Percentiles rank a stretch among this genome's conserved stretches.
Conservation (phyloP, 2,329 filamentous ascomycete genomes). For the Exophiala sp. region DNA sequence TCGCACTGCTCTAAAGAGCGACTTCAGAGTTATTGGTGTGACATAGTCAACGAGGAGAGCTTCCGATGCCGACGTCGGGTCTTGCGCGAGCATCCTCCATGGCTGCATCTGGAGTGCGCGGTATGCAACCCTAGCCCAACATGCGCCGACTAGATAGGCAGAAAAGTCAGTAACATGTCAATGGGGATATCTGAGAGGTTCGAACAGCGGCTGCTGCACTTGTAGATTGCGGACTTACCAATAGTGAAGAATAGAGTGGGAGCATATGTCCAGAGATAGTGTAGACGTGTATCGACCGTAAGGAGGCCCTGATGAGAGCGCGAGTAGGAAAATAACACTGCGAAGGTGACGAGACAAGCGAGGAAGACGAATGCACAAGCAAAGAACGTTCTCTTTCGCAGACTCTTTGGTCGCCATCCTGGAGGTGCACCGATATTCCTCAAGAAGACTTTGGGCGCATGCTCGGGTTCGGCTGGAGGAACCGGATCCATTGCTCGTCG, state of each 20-base stretch:
- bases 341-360: neutral
- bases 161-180: too few relatives aligned
- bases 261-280: constrained; percentile 9
- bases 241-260: constrained; percentile 6
- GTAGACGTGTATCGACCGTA: constrained; percentile 3
- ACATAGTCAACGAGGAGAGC: constrained; percentile 5
- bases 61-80: neutral
- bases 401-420: neutral
- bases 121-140: constrained; percentile 4
- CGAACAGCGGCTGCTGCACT: too few relatives aligned
- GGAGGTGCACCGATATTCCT: too few relatives aligned
- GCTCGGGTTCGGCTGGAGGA: too few relatives aligned
- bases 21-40: neutral
- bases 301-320: neutral
- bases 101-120: constrained; percentile 7
- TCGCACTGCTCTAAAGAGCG: neutral
- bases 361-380: neutral
- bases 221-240: neutral
- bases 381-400: neutral
- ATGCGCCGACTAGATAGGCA: neutral
- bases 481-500: too few relatives aligned
- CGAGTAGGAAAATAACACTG: neutral
- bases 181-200: too few relatives aligned
- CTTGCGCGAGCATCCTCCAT: neutral
- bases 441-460: too few relatives aligned